These are phyloP conservation scores for Exsudoporus floridanus DNA, from an alignment of 1,284 basidiomycete species.

Conservation along the genomic window DNA sequence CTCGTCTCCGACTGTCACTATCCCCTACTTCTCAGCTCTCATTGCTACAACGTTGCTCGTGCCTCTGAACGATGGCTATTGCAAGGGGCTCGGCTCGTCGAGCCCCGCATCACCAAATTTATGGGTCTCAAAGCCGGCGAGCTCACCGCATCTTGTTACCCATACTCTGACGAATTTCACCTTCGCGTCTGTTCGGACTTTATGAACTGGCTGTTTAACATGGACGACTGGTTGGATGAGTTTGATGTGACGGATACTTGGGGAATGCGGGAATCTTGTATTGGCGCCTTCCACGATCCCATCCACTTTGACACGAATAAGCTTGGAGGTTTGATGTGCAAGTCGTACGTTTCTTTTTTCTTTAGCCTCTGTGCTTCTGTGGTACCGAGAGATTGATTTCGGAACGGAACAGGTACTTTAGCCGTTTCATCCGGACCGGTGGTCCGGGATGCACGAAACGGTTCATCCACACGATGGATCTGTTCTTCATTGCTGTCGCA, in stretches of 20 bases:
- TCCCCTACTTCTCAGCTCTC: conserved; percentile 49
- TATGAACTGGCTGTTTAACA: conserved; percentile 57
- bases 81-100: conserved; percentile 48
- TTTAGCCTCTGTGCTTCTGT: conserved; percentile 3
- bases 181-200: conserved; percentile 64
- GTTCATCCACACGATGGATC: conserved; percentile 54
- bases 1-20: conserved; percentile 61
- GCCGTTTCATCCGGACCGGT: conserved; percentile 47
- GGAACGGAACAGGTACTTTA: conserved; percentile 46
- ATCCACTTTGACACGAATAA: conserved; percentile 47
- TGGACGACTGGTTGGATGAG: conserved; percentile 59
- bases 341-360: conserved; percentile 45
- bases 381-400: conserved; percentile 6
- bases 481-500: conserved; percentile 56
- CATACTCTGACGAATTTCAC: conserved; percentile 49
- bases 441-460: conserved; percentile 52
- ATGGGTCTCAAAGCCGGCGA: conserved; percentile 63
- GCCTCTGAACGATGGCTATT: conserved; percentile 62
- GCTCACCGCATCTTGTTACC: conserved; percentile 65
- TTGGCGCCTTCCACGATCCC: conserved; percentile 52
- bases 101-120: conserved; percentile 50
- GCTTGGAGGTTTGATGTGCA: conserved; percentile 50
- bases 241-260: conserved; percentile 37
- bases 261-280: conserved; percentile 46
- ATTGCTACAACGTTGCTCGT: conserved; percentile 54